Evolutionary conservation across 1,284 basidiomycete genomes (phyloP), one percentile per base, ranked within the genome.

Genomic region (Irpex sp.): DNA sequence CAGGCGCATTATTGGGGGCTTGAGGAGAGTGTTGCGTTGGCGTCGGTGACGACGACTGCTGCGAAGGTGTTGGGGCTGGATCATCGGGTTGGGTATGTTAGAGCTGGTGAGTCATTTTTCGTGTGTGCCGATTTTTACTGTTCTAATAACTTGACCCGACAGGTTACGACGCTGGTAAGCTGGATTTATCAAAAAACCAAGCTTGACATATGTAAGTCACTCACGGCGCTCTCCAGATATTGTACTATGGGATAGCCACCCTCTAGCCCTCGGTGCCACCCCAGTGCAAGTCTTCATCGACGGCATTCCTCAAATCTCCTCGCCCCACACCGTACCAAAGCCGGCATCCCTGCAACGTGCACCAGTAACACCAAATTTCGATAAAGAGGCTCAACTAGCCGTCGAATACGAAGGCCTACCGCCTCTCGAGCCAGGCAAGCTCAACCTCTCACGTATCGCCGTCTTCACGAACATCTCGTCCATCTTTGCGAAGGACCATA

Each of bases 211-310:
- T 2, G 9, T 21, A 12, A 28, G 10, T 28, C 19, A 10, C 19
- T 19, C 4, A 8, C 33, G 3, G 6, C 12, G 33, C 59, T 3
- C 36, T 49, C 60, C 37, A 85, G 90, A 95, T 72, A 67, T 96
- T 19, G 91, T 94, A 16, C 39, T 64, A 18, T 64, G 63, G 63
- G 63, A 64, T 21, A 64, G 63, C 55, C 63, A 64, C 19, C 63
- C 63, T 0, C 59, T 66, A 3, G 54, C 63, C 10, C 77, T 95
- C 10, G 87, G 88, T n/a, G 85, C 80, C 71, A 86, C 84, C 68
- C 95, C 85, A 67, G 87, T 78, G 53, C 86, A 90, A 71, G 89
- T 91, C 16, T 88, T 82, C 75, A 85, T 91, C 60, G 88, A 91
- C 67, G 88, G 88, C 14, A 84, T 90, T 55, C 68, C 82, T 3